Evolutionary conservation across 106 monocot species (phyloP).

Genomic region (Dioscorea zingiberensis): DNA sequence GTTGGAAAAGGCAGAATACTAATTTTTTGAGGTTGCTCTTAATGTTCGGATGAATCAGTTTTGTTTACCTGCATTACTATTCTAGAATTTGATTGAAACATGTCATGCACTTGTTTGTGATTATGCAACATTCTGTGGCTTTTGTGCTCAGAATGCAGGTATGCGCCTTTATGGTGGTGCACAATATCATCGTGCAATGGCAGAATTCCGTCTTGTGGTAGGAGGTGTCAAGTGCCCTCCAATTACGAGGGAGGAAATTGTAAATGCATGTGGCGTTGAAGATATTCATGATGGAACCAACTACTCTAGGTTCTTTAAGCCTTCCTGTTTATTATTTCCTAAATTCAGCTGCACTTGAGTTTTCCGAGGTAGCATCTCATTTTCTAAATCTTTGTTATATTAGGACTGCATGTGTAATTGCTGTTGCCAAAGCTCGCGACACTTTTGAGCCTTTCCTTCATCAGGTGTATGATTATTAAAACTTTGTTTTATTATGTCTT

Average conservation of each 20-base stretch:
- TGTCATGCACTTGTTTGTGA: no score
- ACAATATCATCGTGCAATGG: slow-evolving; percentile 96
- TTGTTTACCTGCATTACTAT: no score
- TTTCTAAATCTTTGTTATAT: background rate
- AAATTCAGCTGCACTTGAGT: no score
- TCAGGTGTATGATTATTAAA: slow-evolving; percentile 48
- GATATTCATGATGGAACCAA: slow-evolving; percentile 98
- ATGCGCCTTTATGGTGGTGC: slow-evolving; percentile 99
- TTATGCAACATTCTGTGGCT: no score
- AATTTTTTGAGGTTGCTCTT: no score
- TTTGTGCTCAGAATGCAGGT: slow-evolving; percentile 61
- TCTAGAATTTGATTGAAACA: no score
- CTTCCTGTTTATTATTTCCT: background rate
- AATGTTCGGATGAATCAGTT: no score
- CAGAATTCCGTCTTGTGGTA: slow-evolving; percentile 84
- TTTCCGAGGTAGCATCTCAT: background rate
- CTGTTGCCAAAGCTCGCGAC: slow-evolving; percentile 85
- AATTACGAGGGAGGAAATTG: slow-evolving; percentile 92
- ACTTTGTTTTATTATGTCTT: background rate
- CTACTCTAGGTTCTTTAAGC: slow-evolving; percentile 61
- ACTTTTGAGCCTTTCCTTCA: slow-evolving; percentile 94
- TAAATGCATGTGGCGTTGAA: slow-evolving; percentile 97
- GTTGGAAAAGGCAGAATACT: no score
- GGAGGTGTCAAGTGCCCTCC: slow-evolving; percentile 85
- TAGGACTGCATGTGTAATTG: slow-evolving; percentile 95